Evolutionary conservation across 2,329 filamentous ascomycete genomes (phyloP).

Genomic region (Stachybotrys echinatus): DNA sequence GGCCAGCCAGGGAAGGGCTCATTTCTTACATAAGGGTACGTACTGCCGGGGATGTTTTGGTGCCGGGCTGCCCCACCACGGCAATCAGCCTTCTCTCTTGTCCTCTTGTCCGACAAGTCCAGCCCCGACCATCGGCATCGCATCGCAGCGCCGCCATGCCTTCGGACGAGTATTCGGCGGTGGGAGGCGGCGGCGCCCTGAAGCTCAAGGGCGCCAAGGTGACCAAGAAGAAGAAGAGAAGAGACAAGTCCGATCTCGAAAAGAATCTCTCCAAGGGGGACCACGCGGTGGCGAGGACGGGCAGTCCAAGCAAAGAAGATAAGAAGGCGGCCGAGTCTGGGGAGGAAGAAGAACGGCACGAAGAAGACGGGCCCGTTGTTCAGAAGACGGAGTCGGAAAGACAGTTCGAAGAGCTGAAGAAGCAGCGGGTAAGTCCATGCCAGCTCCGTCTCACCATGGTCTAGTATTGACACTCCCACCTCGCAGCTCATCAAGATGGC

Average conservation of each 20-base stretch:
- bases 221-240: conserved; percentile 57
- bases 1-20: neutral
- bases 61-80: neutral
- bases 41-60: neutral
- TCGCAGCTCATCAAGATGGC: conserved; percentile 74
- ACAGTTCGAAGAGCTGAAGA: conserved; percentile 72
- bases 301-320: conserved; percentile 11
- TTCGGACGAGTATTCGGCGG: conserved; percentile 66
- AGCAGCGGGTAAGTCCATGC: conserved; percentile 63
- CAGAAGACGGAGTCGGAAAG: conserved; percentile 81
- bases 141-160: conserved; percentile 45
- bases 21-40: neutral
- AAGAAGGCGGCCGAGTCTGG: conserved; percentile 21
- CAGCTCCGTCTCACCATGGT: neutral
- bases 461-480: conserved; percentile 1
- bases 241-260: conserved; percentile 40
- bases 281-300: conserved; percentile 16
- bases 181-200: conserved; percentile 65
- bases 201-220: conserved; percentile 77
- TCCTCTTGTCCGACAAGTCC: neutral
- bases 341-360: conserved; percentile 24
- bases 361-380: conserved; percentile 20
- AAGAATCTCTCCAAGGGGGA: conserved; percentile 35
- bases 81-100: neutral
- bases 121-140: neutral